Base-by-base conservation (phyloP, 139 green algal species). In the Gonium pectorale region DNA sequence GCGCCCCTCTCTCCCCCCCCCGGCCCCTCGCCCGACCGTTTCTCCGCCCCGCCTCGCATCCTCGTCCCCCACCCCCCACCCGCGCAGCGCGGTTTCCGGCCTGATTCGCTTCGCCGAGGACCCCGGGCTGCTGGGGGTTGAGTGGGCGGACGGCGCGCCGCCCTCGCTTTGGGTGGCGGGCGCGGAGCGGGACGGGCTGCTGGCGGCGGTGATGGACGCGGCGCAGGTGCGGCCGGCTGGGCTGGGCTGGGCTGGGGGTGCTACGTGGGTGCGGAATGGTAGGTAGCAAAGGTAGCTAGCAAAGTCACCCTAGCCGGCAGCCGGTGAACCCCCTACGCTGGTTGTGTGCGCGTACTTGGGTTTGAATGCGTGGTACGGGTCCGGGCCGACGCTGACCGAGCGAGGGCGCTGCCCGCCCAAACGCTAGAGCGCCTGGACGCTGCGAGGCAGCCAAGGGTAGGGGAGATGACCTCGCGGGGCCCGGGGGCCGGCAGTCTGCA, bases 41-140 rank as follows among this genome's bases (percentile, higher is more conserved):
- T 27, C 56, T 66, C 2, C 49, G 64, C 19, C 21, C 66, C 19
- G 40, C 64, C 2, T 64, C 75, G 11, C 80, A 74, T n/a, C 35
- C 64, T 35, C 70, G 7, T 17, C 44, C 31, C n/a, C 54, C 54
- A 31, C 8, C 54, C 21, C 54, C 31, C 33, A 24, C 31, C 31
- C 62, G 13, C 13, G 2, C 75, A 82, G 75, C 29, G 62, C 41
- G 7, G 56, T 82, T 19, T 63, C 75, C 0, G 75, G 59, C n/a
- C 24, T 82, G 75, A n/a, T 82, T 7, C 56, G 75, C 2, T 41
- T 95, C 92, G 54, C 81, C 2, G 88, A 94, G 22, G 92, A 98
- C 69, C 91, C 95, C 0, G 91, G 94, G 67, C 93, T 95, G 86
- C 67, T 97, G 67, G 93, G 87, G 0, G 63, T 98, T 6, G 94